Evolutionary conservation across 2,329 filamentous ascomycete species (phyloP).

Genomic region (Dactylellina cionopaga): DNA sequence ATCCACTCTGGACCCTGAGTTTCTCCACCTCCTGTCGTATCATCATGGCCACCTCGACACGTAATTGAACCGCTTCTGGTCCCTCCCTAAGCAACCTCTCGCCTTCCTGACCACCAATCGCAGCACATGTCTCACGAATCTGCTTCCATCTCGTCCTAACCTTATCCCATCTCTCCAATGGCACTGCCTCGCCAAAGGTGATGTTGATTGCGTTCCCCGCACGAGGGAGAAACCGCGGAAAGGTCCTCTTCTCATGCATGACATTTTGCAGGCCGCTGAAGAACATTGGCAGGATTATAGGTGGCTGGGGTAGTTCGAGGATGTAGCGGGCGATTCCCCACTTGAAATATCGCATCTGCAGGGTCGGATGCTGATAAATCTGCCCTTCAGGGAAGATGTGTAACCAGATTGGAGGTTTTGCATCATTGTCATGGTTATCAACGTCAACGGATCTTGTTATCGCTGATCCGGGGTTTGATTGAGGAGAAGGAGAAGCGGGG

Average conservation of each 20-base stretch:
- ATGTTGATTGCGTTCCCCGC: constrained; percentile 75
- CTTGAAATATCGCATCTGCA: constrained; percentile 94
- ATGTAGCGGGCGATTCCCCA: constrained; percentile 94
- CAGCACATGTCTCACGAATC: constrained; percentile 68
- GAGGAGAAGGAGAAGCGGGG: not conserved
- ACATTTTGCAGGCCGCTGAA: constrained; percentile 87
- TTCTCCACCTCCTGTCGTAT: constrained; percentile 83
- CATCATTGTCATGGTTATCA: constrained; percentile 72
- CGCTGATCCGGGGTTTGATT: constrained; percentile 57
- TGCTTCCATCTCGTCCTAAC: constrained; percentile 78
- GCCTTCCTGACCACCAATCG: constrained; percentile 60
- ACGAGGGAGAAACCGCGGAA: constrained; percentile 82
- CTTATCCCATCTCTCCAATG: constrained; percentile 76
- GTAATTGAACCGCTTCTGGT: constrained; percentile 77
- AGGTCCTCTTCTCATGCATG: constrained; percentile 84
- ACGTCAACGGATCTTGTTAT: constrained; percentile 57
- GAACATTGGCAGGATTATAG: constrained; percentile 92
- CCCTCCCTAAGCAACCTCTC: constrained; percentile 66
- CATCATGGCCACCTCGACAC: constrained; percentile 81
- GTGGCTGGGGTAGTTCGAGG: constrained; percentile 85
- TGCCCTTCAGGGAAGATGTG: constrained; percentile 97
- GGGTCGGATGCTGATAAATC: constrained; percentile 84
- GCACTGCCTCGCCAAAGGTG: constrained; percentile 80
- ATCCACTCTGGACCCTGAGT: constrained; percentile 75
- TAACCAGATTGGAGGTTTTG: constrained; percentile 79